Base-by-base conservation (phyloP, 108 stramenopile genomes). In the Pseudonitzschia multiseries region DNA sequence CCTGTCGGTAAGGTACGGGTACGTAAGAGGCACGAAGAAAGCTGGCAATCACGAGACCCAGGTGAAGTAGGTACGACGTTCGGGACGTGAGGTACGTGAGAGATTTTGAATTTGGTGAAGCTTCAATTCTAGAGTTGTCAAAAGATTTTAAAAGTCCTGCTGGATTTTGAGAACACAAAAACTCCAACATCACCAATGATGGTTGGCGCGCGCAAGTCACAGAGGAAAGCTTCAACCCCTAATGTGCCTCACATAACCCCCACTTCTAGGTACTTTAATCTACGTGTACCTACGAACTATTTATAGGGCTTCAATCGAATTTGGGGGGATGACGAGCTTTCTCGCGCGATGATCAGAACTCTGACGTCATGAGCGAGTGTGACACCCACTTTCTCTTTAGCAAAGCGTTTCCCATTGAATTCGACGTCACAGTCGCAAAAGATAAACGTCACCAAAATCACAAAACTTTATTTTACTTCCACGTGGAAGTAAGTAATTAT, bases 81-180 rank as follows among this genome's bases (percentile, higher is more conserved):
- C 26, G 22, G 26, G 54, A 56, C 54, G 54, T 56, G 10, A 26
- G 26, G 24, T 56, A 56, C 54, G 54, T 26, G 26, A 13, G 54
- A 56, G 54, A 56, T 56, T 56, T 56, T 56, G 24, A 56, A 56
- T 56, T 56, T 24, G 54, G 54, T 56, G 54, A 56, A 26, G 54
- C 54, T 56, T 56, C 54, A 56, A 56, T 56, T 56, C 10, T 56
- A 24, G 5, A 6, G 24, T 22, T 56, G 26, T 56, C 54, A 22
- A 56, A 56, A 56, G 54, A 56, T 56, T 56, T 56, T 24, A 26
- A 56, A 56, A 48, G 46, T 26, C 54, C 54, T 24, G 0, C 1
- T 26, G 24, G 54, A 56, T 56, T 56, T 24, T 56, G 24, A 56
- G 54, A 56, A 56, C 54, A 13, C 21, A 26, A 56, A 56, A n/a